Percentiles rank a stretch among this genome's conserved stretches.
phyloP scores from a whole-genome alignment of 2,329 filamentous ascomycete species.

The Chaetomiaceae sp. region DNA sequence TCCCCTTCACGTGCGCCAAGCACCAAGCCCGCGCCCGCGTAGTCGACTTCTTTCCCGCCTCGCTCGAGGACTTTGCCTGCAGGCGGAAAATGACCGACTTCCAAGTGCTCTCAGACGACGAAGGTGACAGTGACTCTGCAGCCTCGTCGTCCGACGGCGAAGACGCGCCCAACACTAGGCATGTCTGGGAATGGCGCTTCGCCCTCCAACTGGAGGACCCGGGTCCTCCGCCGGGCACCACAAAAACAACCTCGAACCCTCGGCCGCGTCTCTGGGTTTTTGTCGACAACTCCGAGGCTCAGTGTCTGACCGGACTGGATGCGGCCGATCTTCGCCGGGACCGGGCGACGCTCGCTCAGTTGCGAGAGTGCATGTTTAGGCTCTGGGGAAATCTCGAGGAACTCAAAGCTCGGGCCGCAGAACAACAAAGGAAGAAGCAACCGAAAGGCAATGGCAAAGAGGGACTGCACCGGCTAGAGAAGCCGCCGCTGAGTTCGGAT shows the following conservation, averaged over 20 bases:
- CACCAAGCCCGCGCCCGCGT: conserved; percentile 70
- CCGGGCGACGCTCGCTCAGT: conserved; percentile 38
- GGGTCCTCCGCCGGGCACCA: neutral
- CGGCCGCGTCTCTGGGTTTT: conserved; percentile 59
- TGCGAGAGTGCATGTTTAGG: conserved; percentile 68
- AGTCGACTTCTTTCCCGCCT: conserved; percentile 70
- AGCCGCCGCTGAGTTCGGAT: conserved; percentile 15
- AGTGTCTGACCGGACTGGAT: conserved; percentile 45
- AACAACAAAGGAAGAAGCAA: conserved; percentile 17
- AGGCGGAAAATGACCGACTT: conserved; percentile 43
- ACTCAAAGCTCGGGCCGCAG: conserved; percentile 43
- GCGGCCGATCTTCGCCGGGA: conserved; percentile 56
- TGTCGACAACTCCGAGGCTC: conserved; percentile 55
- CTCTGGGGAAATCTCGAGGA: conserved; percentile 88
- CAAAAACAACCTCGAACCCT: conserved; percentile 18
- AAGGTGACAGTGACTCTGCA: conserved; percentile 25
- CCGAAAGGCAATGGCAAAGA: conserved; percentile 15
- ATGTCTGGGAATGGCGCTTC: conserved; percentile 79
- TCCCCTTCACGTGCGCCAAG: conserved; percentile 71
- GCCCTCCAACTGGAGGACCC: conserved; percentile 69
- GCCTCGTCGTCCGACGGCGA: conserved; percentile 33
- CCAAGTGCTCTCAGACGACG: conserved; percentile 44
- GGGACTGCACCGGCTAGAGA: conserved; percentile 3
- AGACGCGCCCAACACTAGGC: conserved; percentile 3
- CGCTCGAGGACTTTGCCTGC: conserved; percentile 65